Evolutionary conservation across 108 stramenopile genomes (phyloP).

Genomic region (Cyclotella atomus): DNA sequence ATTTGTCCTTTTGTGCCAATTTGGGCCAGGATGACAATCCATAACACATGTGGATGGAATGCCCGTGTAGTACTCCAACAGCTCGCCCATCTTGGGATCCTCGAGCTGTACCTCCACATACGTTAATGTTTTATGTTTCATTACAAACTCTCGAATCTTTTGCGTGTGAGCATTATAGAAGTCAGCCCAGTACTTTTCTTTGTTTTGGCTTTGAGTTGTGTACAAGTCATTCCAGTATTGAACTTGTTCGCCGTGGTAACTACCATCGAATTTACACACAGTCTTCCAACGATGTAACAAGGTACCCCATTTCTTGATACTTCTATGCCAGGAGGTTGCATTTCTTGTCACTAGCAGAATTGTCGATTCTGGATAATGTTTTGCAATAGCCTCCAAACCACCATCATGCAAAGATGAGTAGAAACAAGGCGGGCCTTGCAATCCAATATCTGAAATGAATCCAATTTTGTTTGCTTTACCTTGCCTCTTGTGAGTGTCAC

Average conservation of each 20-base stretch:
- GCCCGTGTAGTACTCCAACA: slow-evolving; percentile 51
- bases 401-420: slow-evolving; percentile 40
- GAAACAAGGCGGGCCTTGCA: slow-evolving; percentile 33
- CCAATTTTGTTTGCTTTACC: slow-evolving; percentile 14
- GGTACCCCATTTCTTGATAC: slow-evolving; percentile 34
- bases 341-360: slow-evolving; percentile 34
- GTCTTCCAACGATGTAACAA: slow-evolving; percentile 20
- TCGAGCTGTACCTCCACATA: slow-evolving; percentile 61
- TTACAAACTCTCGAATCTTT: slow-evolving; percentile 58
- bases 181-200: slow-evolving; percentile 35
- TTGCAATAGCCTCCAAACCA: slow-evolving; percentile 34
- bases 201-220: background rate
- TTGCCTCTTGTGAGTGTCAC: slow-evolving; percentile 7
- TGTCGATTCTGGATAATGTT: slow-evolving; percentile 34
- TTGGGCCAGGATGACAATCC: slow-evolving; percentile 51
- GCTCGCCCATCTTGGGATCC: slow-evolving; percentile 28
- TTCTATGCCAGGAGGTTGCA: slow-evolving; percentile 14
- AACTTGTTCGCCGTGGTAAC: slow-evolving; percentile 17
- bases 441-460: slow-evolving; percentile 33
- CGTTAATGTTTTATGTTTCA: slow-evolving; percentile 52
- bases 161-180: slow-evolving; percentile 61
- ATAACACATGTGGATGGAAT: slow-evolving; percentile 40
- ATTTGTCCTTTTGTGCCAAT: slow-evolving; percentile 33
- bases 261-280: slow-evolving; percentile 39
- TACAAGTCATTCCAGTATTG: slow-evolving; percentile 34